Conservation (phyloP, 2,329 filamentous ascomycete genomes). For the Cordyceps tenuipes region DNA sequence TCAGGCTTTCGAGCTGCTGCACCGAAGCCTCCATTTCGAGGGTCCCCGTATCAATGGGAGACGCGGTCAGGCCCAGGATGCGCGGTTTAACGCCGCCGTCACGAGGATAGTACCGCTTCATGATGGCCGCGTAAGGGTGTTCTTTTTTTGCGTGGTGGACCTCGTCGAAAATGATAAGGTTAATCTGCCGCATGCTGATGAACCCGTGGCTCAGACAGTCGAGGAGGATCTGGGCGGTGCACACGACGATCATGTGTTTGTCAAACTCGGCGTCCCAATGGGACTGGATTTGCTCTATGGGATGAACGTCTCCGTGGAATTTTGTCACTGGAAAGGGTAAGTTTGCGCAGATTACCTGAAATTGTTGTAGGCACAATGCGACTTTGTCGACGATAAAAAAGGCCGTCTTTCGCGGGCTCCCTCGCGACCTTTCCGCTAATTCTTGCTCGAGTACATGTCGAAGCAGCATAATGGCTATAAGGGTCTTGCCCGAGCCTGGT, state of each 20-base stretch:
- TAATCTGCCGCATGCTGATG: constrained; percentile 73
- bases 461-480: constrained; percentile 86
- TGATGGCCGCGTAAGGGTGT: constrained; percentile 81
- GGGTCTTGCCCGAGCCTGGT: constrained; percentile 79
- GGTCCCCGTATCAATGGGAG: constrained; percentile 75
- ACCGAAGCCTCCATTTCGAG: constrained; percentile 61
- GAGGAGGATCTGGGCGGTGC: constrained; percentile 80
- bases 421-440: constrained; percentile 56
- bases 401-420: constrained; percentile 55
- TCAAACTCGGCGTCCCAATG: constrained; percentile 46
- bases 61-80: constrained; percentile 95
- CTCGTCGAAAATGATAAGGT: constrained; percentile 89
- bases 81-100: constrained; percentile 47
- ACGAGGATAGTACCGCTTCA: constrained; percentile 73
- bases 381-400: constrained; percentile 93
- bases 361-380: constrained; percentile 82
- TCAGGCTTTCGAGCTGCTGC: constrained; percentile 61
- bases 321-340: constrained; percentile 66
- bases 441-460: constrained; percentile 70
- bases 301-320: constrained; percentile 63
- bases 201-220: constrained; percentile 73
- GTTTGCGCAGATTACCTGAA: constrained; percentile 71
- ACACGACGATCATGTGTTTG: constrained; percentile 77
- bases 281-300: constrained; percentile 29
- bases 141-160: constrained; percentile 94